Evolutionary conservation across 495 filamentous ascomycete genomes (phyloP), one percentile per base, ranked within the genome.

Genomic region (Trichoderma orchidacearum): DNA sequence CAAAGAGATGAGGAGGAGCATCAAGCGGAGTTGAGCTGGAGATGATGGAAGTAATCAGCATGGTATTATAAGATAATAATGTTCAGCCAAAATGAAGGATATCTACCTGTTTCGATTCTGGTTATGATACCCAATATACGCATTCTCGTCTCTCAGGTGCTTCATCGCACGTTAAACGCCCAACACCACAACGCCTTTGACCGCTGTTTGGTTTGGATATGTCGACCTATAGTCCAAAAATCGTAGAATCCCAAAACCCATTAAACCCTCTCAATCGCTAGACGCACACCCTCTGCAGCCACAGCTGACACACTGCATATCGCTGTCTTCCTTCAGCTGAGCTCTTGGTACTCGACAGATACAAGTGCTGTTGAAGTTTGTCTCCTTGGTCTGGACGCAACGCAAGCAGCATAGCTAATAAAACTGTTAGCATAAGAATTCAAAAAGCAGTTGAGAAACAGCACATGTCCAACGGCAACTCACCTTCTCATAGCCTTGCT

Each of bases 321-420:
- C 85, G 67, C 95, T 87, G 35, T 88, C 85, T 58, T 96, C 90
- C 64, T 94, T 94, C 63, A 99, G 68, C 69, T 95, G 85, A 25
- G 87, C 86, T 65, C 90, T 87, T 8, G 94, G 93, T 52, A 97
- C 93, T 45, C 93, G 89, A 68, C 93, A 99, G 62, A 99, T 92
- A 67, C 93, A 99, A 3, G 94, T 98, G 38, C 87, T 83, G 70
- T 93, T 94, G 76, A 97, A 97, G 69, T 97, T 97, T 23, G 92
- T 96, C 77, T 99, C 94, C 70, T 96, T 96, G 3, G 93, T 96
- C 68, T 99, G 93, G 55, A 99, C 90, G 70, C 93, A 99, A 59
- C 90, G 85, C 54, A 96, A 75, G 66, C 93, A 99, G 68, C 93
- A 99, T 7, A 98, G 71, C 85, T 90, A 62, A 30, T 48, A 51